Evolutionary conservation across 73 alveolate genomes (phyloP).

Genomic region (Paramecium bursaria): DNA sequence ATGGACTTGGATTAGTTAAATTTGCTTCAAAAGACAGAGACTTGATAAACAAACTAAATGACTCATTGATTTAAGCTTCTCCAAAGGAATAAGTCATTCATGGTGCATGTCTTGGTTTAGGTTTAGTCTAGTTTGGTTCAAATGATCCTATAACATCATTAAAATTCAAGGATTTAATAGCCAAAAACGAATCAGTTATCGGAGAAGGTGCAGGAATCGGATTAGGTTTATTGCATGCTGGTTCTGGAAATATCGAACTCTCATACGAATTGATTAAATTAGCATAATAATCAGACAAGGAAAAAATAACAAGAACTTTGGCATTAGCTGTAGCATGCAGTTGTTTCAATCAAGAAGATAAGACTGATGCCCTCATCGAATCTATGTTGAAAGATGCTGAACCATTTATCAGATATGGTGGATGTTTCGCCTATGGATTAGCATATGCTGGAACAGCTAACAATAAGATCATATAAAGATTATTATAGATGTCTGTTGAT

Average conservation of each 20-base stretch:
- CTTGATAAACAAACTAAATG: slow-evolving; percentile 1
- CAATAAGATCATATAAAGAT: slow-evolving; percentile 91
- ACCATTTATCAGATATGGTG: slow-evolving; percentile 82
- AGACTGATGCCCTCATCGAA: slow-evolving; percentile 89
- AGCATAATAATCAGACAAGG: slow-evolving; percentile 78
- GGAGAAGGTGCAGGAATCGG: slow-evolving; percentile 98
- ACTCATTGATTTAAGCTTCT: slow-evolving; percentile 3
- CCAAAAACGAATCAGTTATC: slow-evolving; percentile 86
- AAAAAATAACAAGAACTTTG: slow-evolving; percentile 83
- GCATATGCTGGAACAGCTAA: slow-evolving; percentile 96
- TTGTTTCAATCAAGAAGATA: slow-evolving; percentile 89
- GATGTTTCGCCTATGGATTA: slow-evolving; percentile 60
- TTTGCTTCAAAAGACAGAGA: slow-evolving; percentile 46
- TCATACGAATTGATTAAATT: slow-evolving; percentile 78
- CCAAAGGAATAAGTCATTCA: slow-evolving; percentile 90
- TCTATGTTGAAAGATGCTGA: slow-evolving; percentile 85
- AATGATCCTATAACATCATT: slow-evolving; percentile 82
- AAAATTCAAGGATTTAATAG: slow-evolving; percentile 82
- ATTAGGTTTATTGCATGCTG: slow-evolving; percentile 90
- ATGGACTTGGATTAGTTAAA: slow-evolving; percentile 64
- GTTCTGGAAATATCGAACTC: slow-evolving; percentile 84
- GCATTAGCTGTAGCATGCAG: slow-evolving; percentile 89
- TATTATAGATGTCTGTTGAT: slow-evolving; percentile 94
- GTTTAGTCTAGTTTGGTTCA: slow-evolving; percentile 91
- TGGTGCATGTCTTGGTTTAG: slow-evolving; percentile 94